phyloP scores from a whole-genome alignment of 2,329 filamentous ascomycete species.

The Pseudogymnoascus sp. region DNA sequence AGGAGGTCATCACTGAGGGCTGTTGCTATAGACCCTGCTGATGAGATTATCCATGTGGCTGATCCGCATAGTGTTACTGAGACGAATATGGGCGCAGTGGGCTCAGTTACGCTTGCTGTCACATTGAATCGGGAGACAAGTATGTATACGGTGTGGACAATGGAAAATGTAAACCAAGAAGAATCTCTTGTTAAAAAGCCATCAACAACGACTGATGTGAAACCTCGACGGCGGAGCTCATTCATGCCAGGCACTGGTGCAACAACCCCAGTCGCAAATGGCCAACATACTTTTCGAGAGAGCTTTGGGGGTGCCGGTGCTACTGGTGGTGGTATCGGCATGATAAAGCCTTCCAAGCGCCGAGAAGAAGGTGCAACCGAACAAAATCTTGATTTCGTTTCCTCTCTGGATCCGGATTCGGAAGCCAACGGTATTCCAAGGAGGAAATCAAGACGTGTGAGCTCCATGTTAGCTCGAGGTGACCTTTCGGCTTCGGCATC shows the following conservation, averaged over 20 bases:
- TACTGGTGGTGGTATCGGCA: conserved; percentile 9
- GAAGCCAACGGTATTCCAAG: conserved; percentile 44
- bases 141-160: conserved; percentile 76
- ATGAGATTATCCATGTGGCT: conserved; percentile 71
- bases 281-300: conserved; percentile 61
- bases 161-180: conserved; percentile 66
- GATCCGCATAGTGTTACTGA: conserved; percentile 42
- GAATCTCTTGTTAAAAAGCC: conserved; percentile 29
- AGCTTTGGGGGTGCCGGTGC: conserved; percentile 51
- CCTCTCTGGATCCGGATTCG: conserved; percentile 63
- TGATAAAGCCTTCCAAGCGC: conserved; percentile 17
- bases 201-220: conserved; percentile 34
- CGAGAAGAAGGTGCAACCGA: conserved; percentile 20
- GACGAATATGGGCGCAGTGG: conserved; percentile 42
- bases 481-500: conserved; percentile 66
- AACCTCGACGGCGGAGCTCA: conserved; percentile 36
- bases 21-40: conserved; percentile 60
- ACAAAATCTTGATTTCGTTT: conserved; percentile 50
- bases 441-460: conserved; percentile 68
- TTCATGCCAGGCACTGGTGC: conserved; percentile 65
- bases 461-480: conserved; percentile 79
- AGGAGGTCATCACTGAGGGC: conserved; percentile 35
- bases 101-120: conserved; percentile 61
- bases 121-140: conserved; percentile 71
- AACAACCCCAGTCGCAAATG: conserved; percentile 59